These are phyloP conservation scores for Lonicera japonica DNA, from an alignment of 129 eudicot species.

Conservation along the genomic window DNA sequence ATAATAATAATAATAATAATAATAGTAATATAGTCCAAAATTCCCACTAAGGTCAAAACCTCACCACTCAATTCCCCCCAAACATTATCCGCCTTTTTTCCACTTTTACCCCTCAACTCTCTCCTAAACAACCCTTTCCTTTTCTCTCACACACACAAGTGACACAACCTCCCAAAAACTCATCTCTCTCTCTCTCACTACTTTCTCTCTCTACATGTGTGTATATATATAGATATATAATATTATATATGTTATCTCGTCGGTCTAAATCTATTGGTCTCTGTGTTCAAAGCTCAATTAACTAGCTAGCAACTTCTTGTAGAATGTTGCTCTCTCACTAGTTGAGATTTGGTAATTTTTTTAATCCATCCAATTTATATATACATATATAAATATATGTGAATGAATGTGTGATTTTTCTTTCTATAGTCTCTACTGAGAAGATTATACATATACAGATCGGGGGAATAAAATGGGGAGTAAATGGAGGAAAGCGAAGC, in stretches of 20 bases:
- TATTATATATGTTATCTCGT: neutral
- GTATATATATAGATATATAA: no score
- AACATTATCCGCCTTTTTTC: conserved; percentile 20
- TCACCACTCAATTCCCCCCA: conserved; percentile 11
- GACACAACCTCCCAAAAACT: neutral
- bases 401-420: neutral
- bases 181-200: neutral
- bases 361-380: neutral
- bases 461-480: conserved; percentile 41
- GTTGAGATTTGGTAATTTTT: neutral
- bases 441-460: neutral
- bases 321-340: conserved; percentile 26
- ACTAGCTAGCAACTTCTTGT: conserved; percentile 29
- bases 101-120: conserved; percentile 26
- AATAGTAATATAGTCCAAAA: neutral
- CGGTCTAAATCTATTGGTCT: conserved; percentile 40
- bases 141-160: no score
- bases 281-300: conserved; percentile 39
- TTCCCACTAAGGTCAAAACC: conserved; percentile 12
- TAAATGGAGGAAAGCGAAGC: conserved; percentile 80
- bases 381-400: conserved; percentile 1
- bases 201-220: conserved; percentile 8
- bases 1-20: no score
- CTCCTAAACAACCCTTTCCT: conserved; percentile 5
- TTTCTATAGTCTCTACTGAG: conserved; percentile 14